Evolutionary conservation across 202 grass and related monocot species (phyloP).

Genomic region (Alloteropsis angusta): DNA sequence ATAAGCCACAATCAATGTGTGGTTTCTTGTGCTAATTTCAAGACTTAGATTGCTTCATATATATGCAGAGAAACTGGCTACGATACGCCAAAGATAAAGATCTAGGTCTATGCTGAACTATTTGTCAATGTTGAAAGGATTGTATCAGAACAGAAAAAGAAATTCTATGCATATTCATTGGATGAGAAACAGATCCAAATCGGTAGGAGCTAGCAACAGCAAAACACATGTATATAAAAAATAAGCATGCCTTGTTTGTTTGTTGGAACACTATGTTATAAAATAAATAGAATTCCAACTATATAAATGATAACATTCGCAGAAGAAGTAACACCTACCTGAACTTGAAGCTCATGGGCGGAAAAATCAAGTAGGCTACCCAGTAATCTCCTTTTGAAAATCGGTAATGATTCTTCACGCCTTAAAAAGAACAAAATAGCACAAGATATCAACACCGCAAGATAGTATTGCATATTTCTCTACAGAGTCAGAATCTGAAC

Average conservation of each 20-base stretch:
- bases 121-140: neutral
- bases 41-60: constrained; percentile 7
- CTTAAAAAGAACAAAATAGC: constrained; percentile 44
- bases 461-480: neutral
- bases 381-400: constrained; percentile 92
- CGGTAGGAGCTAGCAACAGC: neutral
- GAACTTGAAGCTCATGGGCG: constrained; percentile 87
- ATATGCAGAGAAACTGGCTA: neutral
- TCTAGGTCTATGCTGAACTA: neutral
- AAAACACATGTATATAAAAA: neutral
- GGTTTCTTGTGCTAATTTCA: constrained; percentile 3
- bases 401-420: constrained; percentile 74
- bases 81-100: neutral
- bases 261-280: neutral
- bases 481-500: constrained; percentile 10
- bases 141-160: neutral
- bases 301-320: neutral
- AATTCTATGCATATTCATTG: neutral
- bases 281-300: neutral
- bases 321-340: constrained; percentile 41
- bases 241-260: constrained; percentile 2
- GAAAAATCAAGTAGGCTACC: constrained; percentile 79
- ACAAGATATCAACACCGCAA: constrained; percentile 13
- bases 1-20: neutral
- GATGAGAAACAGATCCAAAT: neutral